Evolutionary conservation across 2,329 filamentous ascomycete species (phyloP).

Genomic region (Didymella segeticola): DNA sequence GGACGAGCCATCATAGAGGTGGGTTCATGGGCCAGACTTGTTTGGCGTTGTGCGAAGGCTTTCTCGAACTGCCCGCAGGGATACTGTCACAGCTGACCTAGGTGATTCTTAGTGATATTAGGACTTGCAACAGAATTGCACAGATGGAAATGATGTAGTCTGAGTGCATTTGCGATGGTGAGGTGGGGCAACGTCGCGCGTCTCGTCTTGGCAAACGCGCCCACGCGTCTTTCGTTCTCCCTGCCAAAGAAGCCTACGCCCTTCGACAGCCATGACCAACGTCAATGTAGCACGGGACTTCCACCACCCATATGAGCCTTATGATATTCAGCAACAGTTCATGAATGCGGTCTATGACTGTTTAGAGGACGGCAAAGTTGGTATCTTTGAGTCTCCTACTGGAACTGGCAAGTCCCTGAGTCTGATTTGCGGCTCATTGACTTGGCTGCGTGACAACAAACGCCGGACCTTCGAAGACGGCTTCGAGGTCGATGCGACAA

Average conservation of each 20-base stretch:
- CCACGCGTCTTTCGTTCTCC: background rate
- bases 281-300: slow-evolving; percentile 61
- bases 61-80: too few species aligned
- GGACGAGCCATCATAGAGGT: too few species aligned
- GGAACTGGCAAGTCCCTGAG: slow-evolving; percentile 92
- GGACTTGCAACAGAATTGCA: too few species aligned
- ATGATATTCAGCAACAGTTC: slow-evolving; percentile 85
- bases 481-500: slow-evolving; percentile 55
- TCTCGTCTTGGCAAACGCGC: background rate
- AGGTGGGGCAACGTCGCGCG: background rate
- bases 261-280: slow-evolving; percentile 24
- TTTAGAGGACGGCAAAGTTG: slow-evolving; percentile 79
- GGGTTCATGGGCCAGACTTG: too few species aligned
- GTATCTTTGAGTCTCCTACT: slow-evolving; percentile 92
- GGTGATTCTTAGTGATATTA: too few species aligned
- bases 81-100: too few species aligned
- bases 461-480: slow-evolving; percentile 63
- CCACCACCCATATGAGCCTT: slow-evolving; percentile 86
- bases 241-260: background rate
- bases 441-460: slow-evolving; percentile 89
- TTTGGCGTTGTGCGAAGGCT: too few species aligned
- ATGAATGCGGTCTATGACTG: slow-evolving; percentile 85
- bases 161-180: background rate
- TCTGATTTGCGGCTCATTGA: slow-evolving; percentile 85
- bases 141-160: too few species aligned